Base-by-base conservation (phyloP, 176 grass and related monocot species). In the Triticum turgidum region DNA sequence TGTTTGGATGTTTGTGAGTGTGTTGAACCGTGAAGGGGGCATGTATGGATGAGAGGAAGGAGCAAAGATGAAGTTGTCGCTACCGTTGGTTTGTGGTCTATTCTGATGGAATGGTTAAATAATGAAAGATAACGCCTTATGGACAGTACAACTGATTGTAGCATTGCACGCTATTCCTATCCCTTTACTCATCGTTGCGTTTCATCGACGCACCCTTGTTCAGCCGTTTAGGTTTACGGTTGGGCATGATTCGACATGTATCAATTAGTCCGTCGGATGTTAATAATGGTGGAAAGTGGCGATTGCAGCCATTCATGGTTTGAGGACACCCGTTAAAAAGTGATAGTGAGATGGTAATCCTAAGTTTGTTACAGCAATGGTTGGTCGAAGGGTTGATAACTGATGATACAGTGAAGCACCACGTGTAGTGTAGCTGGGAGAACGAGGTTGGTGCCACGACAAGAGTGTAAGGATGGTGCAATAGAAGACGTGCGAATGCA, bases 21-120 rank as follows among this genome's bases (percentile, higher is more conserved):
- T 49, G 59, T 54, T 51, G 13, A 41, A n/a, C 69, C 56, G 77
- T 54, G 6, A 58, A 66, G 24, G 74, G 67, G 20, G 29, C 12
- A 62, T 69, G 61, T 58, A 83, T 78, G 72, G 62, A 83, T 65
- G 65, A 27, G 62, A 65, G 37, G 39, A 20, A 5, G 30, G 33
- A 27, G 11, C 11, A 70, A 45, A 73, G 41, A 64, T 78, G 54
- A 41, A 42, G 56, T 44, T 49, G 30, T 76, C 1, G 1, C 49
- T 6, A 11, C 24, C 12, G 4, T 15, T 74, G 45, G 1, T 18
- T 2, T 51, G 11, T 64, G 52, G 69, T 52, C 17, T 69, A 70
- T 78, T 82, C 65, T 65, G 39, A n/a, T 9, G 29, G 2, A 54
- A 6, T 7, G 3, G 11, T 25, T 10, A 13, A 61, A 12, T 65